Conservation (phyloP, 2,329 filamentous ascomycete genomes). For the Arthrobotrys sinensis region DNA sequence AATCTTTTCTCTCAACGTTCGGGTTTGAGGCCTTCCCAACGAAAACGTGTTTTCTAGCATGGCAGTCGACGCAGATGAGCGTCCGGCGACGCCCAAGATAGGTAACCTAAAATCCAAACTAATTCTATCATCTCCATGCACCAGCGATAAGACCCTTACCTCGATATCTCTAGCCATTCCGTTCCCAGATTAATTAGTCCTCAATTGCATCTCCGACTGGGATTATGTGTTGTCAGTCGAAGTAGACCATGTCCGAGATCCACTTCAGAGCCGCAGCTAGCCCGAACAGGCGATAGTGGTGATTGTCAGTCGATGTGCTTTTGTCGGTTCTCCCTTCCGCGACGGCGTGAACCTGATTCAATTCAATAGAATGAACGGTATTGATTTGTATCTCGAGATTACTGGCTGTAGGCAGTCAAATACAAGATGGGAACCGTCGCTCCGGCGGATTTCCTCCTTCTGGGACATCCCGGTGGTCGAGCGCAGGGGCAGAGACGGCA, state of each 20-base stretch:
- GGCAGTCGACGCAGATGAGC: neutral
- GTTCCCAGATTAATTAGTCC: conserved; percentile 21
- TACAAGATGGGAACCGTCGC: conserved; percentile 4
- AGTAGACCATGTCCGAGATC: conserved; percentile 23
- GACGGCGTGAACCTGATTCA: conserved; percentile 10
- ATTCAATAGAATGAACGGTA: conserved; percentile 20
- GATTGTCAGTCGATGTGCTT: conserved; percentile 36
- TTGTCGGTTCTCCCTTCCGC: conserved; percentile 28
- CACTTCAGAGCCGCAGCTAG: conserved; percentile 37
- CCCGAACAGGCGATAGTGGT: conserved; percentile 24
- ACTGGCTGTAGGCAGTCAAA: conserved; percentile 2
- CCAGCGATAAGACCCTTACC: conserved; percentile 22
- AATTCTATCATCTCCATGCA: neutral
- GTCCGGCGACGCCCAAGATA: too few relatives aligned
- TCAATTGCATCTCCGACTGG: conserved; percentile 15
- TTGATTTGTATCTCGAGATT: conserved; percentile 3
- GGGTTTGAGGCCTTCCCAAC: neutral
- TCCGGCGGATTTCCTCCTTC: conserved; percentile 43
- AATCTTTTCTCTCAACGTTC: neutral
- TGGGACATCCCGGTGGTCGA: conserved; percentile 39
- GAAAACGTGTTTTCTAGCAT: neutral
- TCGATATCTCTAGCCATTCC: conserved; percentile 18
- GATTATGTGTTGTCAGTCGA: conserved; percentile 25
- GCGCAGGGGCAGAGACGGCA: conserved; percentile 28
- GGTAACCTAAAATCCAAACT: neutral